These are phyloP conservation scores for Rhodosporidiobolus sp. DNA, from an alignment of 768 basidiomycete genomes.

Conservation along the genomic window DNA sequence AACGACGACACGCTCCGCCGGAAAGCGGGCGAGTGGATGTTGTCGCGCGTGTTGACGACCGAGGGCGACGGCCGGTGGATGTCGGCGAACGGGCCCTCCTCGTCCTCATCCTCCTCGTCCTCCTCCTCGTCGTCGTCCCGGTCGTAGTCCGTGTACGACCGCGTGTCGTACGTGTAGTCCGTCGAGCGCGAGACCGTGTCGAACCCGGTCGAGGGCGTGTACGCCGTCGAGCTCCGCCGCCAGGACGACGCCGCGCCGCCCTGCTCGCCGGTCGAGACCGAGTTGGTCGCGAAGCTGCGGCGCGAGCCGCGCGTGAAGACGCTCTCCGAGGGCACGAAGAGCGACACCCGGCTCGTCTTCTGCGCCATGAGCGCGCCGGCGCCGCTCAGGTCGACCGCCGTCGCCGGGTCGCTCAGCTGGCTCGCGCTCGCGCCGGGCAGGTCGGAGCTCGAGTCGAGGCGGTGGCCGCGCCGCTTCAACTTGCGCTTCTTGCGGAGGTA, in stretches of 20 bases:
- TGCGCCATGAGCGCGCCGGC: slow-evolving; percentile 6
- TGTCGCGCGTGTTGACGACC: slow-evolving; percentile 10
- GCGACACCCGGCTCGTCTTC: slow-evolving; percentile 13
- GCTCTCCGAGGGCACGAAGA: slow-evolving; percentile 19
- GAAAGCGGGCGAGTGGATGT: slow-evolving; percentile 17
- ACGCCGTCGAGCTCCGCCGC: slow-evolving; percentile 4
- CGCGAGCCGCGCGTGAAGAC: slow-evolving; percentile 13
- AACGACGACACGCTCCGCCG: background rate
- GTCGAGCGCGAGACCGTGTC: slow-evolving; percentile 15
- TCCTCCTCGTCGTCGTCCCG: background rate
- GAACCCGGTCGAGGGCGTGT: slow-evolving; percentile 11
- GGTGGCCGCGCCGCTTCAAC: slow-evolving; percentile 14
- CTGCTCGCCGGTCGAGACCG: slow-evolving; percentile 24
- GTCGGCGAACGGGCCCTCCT: slow-evolving; percentile 30
- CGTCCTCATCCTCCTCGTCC: background rate
- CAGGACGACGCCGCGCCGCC: background rate
- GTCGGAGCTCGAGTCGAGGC: slow-evolving; percentile 22
- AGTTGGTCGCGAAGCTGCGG: slow-evolving; percentile 32
- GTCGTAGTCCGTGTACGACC: too few species aligned
- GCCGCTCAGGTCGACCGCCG: background rate
- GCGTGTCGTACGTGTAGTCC: slow-evolving; percentile 15
- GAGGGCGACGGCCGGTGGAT: slow-evolving; percentile 20
- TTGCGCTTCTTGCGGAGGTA: slow-evolving; percentile 20
- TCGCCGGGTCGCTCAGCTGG: background rate
- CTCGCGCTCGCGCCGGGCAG: background rate